A percentile compares a stretch with the other conserved stretches of the same genome.
Conservation (phyloP, 2,329 filamentous ascomycete species). For the Pseudogymnoascus sp. region DNA sequence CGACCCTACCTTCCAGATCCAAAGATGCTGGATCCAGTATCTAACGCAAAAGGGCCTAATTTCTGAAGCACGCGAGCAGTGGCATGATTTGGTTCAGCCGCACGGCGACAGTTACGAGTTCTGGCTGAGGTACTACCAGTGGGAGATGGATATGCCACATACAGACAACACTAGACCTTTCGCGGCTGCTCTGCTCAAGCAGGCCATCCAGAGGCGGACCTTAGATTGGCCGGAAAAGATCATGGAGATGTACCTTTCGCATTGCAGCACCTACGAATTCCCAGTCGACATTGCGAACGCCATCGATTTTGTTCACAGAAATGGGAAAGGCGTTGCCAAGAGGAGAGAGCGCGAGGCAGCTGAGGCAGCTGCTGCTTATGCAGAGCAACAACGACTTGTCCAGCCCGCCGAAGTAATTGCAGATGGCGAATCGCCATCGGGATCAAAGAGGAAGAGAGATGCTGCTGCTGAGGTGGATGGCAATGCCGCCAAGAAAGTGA, state of each 20-base stretch:
- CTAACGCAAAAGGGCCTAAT: constrained; percentile 74
- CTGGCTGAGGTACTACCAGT: constrained; percentile 86
- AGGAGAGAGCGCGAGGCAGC: constrained; percentile 60
- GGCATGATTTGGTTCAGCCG: constrained; percentile 60
- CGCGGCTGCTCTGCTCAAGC: constrained; percentile 69
- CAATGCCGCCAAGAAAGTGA: constrained; percentile 60
- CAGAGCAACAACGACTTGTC: constrained; percentile 27
- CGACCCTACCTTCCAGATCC: constrained; percentile 82
- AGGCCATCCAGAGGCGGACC: constrained; percentile 54
- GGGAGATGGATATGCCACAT: constrained; percentile 58
- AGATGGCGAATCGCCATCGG: constrained; percentile 33
- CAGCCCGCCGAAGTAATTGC: constrained; percentile 27
- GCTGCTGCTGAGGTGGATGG: constrained; percentile 42
- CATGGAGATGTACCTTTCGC: constrained; percentile 64
- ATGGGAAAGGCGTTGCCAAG: constrained; percentile 53
- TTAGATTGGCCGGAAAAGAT: constrained; percentile 73
- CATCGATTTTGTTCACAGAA: constrained; percentile 64
- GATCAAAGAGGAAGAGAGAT: constrained; percentile 69
- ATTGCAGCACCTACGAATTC: constrained; percentile 86
- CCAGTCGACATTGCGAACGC: constrained; percentile 67
- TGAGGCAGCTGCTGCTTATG: constrained; percentile 48
- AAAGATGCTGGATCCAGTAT: constrained; percentile 88
- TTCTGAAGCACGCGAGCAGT: constrained; percentile 68
- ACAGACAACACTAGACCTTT: constrained; percentile 42
- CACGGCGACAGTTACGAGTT: constrained; percentile 81